Evolutionary conservation across 164 flowering plant genomes (phyloP).

Genomic region (Santalum album): DNA sequence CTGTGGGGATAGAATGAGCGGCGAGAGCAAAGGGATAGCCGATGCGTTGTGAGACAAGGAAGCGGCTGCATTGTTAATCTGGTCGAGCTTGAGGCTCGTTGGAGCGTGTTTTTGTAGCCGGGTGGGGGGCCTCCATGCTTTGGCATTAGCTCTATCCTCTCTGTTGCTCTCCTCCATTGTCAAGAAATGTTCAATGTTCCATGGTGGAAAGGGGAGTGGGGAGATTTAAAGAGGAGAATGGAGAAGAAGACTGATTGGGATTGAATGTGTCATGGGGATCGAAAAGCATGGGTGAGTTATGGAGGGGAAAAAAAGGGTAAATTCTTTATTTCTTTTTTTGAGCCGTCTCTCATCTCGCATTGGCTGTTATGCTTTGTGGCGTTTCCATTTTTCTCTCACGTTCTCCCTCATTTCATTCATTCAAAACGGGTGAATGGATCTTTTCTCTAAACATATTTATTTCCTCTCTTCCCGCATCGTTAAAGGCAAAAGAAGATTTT

Average conservation of each 20-base stretch:
- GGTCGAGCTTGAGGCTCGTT: constrained; percentile 21
- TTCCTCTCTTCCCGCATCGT: too few species aligned
- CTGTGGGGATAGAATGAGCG: constrained; percentile 19
- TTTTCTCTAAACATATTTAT: too few species aligned
- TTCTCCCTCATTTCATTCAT: too few species aligned
- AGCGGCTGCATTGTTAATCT: not conserved
- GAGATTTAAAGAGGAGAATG: too few species aligned
- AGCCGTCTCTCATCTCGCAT: too few species aligned
- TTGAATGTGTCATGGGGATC: too few species aligned
- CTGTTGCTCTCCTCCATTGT: constrained; percentile 17
- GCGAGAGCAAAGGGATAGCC: constrained; percentile 28
- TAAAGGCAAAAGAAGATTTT: too few species aligned
- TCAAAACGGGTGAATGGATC: too few species aligned
- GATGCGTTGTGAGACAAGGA: not conserved
- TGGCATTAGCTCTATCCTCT: constrained; percentile 1
- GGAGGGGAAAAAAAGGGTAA: not conserved
- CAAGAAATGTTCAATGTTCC: not conserved
- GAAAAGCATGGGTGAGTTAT: not conserved
- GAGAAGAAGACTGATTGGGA: too few species aligned
- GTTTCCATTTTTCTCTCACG: too few species aligned
- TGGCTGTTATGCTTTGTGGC: too few species aligned
- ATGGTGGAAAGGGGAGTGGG: constrained; percentile 13
- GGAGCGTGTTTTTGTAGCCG: constrained; percentile 37
- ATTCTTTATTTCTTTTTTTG: too few species aligned
- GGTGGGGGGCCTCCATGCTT: constrained; percentile 15